These are phyloP conservation scores for Hanseniaspora occidentalis DNA, from an alignment of 805 yeast genomes.

Conservation along the genomic window DNA sequence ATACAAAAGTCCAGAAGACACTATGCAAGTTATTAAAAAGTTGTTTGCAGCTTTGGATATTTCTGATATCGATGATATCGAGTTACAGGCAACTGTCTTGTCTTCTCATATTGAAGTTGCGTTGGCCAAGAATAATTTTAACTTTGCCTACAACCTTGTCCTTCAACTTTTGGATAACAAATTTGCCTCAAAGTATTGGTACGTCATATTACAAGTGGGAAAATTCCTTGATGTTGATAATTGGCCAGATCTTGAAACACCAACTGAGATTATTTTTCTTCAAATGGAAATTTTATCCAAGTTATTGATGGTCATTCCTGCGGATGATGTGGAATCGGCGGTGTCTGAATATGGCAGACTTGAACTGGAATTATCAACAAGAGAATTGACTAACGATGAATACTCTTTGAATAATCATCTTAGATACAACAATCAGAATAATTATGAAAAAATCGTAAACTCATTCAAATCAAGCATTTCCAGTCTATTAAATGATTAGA, in stretches of 20 bases:
- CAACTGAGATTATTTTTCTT: constrained; percentile 27
- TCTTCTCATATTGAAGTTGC: constrained; percentile 56
- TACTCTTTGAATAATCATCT: constrained; percentile 9
- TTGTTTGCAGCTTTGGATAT: constrained; percentile 30
- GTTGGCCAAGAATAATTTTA: constrained; percentile 47
- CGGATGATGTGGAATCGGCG: constrained; percentile 41
- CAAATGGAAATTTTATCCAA: constrained; percentile 46
- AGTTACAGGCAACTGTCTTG: constrained; percentile 18
- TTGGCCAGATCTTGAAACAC: constrained; percentile 29
- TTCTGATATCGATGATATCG: constrained; percentile 3
- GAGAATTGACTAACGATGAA: constrained; percentile 17
- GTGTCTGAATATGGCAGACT: constrained; percentile 51
- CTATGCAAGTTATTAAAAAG: constrained; percentile 30
- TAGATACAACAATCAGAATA: background rate
- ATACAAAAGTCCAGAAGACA: constrained; percentile 31
- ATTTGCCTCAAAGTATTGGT: constrained; percentile 37
- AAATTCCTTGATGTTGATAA: constrained; percentile 35
- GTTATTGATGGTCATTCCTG: constrained; percentile 39
- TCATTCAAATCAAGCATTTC: background rate
- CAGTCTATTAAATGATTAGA: background rate
- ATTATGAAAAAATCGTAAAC: background rate
- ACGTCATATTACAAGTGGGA: constrained; percentile 62
- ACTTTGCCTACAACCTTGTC: constrained; percentile 37
- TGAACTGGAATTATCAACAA: constrained; percentile 28
- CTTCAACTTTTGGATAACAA: constrained; percentile 25